A percentile compares a stretch with the other conserved stretches of the same genome.
Evolutionary conservation across 495 filamentous ascomycete genomes (phyloP).

Genomic region (Clavariopsis aquatica): DNA sequence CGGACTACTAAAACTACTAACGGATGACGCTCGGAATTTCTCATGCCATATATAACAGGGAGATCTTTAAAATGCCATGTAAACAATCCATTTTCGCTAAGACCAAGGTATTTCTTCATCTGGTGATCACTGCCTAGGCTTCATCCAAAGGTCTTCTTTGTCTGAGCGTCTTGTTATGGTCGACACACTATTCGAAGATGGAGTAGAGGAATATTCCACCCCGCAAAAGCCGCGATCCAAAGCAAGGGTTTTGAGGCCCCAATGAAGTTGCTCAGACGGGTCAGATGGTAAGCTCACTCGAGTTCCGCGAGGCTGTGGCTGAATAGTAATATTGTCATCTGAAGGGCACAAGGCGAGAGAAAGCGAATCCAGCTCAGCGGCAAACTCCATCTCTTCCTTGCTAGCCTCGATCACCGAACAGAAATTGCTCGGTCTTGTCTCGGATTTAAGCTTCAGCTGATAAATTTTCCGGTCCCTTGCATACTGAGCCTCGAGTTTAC

Average conservation of each 20-base stretch:
- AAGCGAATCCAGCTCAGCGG: slow-evolving; percentile 24
- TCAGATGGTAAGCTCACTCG: slow-evolving; percentile 18
- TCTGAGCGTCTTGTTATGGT: neutral
- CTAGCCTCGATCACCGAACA: slow-evolving; percentile 15
- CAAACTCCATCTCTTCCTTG: slow-evolving; percentile 19
- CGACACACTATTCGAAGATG: neutral
- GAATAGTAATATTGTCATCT: neutral
- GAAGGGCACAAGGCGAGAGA: slow-evolving; percentile 15
- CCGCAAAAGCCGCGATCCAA: slow-evolving; percentile 29
- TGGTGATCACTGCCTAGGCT: neutral
- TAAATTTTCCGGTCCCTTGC: slow-evolving; percentile 15
- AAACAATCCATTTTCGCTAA: neutral
- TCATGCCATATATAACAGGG: neutral
- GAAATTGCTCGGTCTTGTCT: slow-evolving; percentile 21
- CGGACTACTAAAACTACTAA: too few species aligned
- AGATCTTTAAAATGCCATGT: neutral
- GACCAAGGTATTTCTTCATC: neutral
- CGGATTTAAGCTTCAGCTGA: slow-evolving; percentile 11
- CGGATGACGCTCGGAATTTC: too few species aligned
- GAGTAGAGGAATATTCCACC: slow-evolving; percentile 16
- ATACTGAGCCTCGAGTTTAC: slow-evolving; percentile 18
- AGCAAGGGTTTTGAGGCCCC: slow-evolving; percentile 16
- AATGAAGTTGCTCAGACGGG: slow-evolving; percentile 30
- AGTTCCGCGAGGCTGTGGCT: neutral
- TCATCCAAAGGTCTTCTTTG: neutral